A percentile compares a stretch with the other conserved stretches of the same genome.
Conservation (phyloP, 1,284 basidiomycete genomes). For the Macrocybe sp. region DNA sequence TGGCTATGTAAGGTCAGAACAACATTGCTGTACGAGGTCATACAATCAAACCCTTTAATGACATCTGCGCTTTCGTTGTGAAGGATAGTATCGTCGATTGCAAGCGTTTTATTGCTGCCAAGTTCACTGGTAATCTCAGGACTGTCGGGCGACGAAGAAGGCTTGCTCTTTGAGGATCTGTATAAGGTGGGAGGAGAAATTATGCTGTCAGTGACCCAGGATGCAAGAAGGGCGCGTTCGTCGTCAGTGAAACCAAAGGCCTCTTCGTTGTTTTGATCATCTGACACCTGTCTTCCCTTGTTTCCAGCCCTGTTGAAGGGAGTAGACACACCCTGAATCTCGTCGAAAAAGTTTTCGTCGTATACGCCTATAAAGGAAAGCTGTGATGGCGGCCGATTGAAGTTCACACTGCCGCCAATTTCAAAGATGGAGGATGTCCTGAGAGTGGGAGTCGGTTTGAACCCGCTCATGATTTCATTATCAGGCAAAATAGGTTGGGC, state of each 20-base stretch:
- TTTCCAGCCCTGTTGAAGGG: constrained; percentile 12
- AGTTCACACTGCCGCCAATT: constrained; percentile 25
- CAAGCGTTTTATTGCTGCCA: not conserved
- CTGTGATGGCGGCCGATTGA: constrained; percentile 41
- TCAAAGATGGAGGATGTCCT: constrained; percentile 16
- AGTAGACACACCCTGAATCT: constrained; percentile 25
- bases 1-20: too few relatives aligned
- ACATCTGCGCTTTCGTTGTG: too few relatives aligned
- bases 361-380: constrained; percentile 27
- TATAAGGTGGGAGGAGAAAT: constrained; percentile 31
- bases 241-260: too few relatives aligned
- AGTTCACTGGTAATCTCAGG: constrained; percentile 12
- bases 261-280: not conserved
- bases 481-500: not conserved
- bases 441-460: not conserved
- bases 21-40: too few relatives aligned
- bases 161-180: too few relatives aligned
- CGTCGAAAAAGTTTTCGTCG: constrained; percentile 25
- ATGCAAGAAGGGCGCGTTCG: constrained; percentile 2
- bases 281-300: not conserved
- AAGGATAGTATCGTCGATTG: too few relatives aligned
- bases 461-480: not conserved
- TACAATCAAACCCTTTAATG: too few relatives aligned
- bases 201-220: constrained; percentile 41
- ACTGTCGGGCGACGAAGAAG: constrained; percentile 4